phyloP scores from a whole-genome alignment of 768 basidiomycete genomes.

The Suillus brevipes region DNA sequence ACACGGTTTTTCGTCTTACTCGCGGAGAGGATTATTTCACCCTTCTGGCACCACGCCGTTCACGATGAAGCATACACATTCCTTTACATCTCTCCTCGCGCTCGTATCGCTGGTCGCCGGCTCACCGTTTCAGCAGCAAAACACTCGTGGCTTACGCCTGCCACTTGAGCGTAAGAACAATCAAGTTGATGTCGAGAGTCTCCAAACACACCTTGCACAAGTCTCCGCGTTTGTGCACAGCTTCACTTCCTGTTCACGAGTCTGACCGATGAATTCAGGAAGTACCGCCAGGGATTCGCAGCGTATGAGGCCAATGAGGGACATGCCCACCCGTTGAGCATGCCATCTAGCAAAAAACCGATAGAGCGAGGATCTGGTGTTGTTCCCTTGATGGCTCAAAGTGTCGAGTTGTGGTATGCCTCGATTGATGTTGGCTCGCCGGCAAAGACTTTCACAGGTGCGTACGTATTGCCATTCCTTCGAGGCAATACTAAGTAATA shows the following conservation, averaged over 20 bases:
- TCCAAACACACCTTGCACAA: slow-evolving; percentile 18
- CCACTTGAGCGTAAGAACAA: slow-evolving; percentile 23
- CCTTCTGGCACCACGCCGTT: neutral
- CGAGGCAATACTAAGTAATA: neutral
- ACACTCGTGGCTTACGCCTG: slow-evolving; percentile 14
- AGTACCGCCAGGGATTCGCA: slow-evolving; percentile 42
- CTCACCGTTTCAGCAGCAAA: slow-evolving; percentile 6
- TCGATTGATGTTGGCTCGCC: slow-evolving; percentile 50
- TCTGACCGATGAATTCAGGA: slow-evolving; percentile 31
- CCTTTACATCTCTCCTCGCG: slow-evolving; percentile 15
- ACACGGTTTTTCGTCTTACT: neutral
- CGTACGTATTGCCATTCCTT: neutral
- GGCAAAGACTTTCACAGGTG: slow-evolving; percentile 42
- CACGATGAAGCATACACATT: slow-evolving; percentile 21
- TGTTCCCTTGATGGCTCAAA: slow-evolving; percentile 37
- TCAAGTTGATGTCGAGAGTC: neutral
- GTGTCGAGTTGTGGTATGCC: slow-evolving; percentile 46
- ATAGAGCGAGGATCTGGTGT: slow-evolving; percentile 30
- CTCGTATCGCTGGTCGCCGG: slow-evolving; percentile 19
- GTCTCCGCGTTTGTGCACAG: slow-evolving; percentile 18
- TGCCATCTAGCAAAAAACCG: slow-evolving; percentile 5
- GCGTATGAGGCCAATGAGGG: slow-evolving; percentile 50
- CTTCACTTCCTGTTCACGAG: neutral
- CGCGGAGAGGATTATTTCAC: neutral
- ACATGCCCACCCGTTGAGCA: slow-evolving; percentile 33